Evolutionary conservation across 768 basidiomycete species (phyloP).

Genomic region (Russula sp.): DNA sequence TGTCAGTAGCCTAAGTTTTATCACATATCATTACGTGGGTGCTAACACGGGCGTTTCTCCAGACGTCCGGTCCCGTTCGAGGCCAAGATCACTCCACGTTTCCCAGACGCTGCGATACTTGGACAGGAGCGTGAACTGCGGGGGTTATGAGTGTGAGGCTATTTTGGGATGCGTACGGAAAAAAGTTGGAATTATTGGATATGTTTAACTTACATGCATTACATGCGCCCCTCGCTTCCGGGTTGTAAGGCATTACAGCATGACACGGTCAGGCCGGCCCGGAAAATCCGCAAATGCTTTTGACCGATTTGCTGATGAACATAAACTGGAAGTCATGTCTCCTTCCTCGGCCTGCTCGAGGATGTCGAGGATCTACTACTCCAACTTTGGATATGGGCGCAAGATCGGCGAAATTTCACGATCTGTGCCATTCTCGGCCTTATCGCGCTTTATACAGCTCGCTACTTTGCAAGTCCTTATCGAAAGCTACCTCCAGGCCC

Average conservation of each 20-base stretch:
- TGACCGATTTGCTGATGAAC: no score
- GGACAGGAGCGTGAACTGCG: conserved; percentile 5
- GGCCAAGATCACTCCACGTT: background rate
- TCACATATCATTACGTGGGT: background rate
- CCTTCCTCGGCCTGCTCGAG: background rate
- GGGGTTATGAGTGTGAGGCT: background rate
- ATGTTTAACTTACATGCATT: no score
- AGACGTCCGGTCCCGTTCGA: conserved; percentile 1
- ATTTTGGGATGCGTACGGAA: background rate
- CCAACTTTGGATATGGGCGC: background rate
- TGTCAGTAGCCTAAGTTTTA: conserved; percentile 7
- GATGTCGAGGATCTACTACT: background rate
- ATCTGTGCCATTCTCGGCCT: background rate
- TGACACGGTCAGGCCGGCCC: no score
- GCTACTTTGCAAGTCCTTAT: background rate
- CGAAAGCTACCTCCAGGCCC: background rate
- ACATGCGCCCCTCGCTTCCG: no score
- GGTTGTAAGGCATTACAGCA: no score
- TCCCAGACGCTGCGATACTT: background rate
- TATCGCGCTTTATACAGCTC: background rate
- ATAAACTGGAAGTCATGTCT: background rate
- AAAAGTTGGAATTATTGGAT: background rate
- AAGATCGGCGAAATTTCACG: background rate
- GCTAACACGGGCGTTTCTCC: background rate
- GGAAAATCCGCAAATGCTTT: no score